Conservation (phyloP, 2,329 filamentous ascomycete species). For the Scorias spongiosa region DNA sequence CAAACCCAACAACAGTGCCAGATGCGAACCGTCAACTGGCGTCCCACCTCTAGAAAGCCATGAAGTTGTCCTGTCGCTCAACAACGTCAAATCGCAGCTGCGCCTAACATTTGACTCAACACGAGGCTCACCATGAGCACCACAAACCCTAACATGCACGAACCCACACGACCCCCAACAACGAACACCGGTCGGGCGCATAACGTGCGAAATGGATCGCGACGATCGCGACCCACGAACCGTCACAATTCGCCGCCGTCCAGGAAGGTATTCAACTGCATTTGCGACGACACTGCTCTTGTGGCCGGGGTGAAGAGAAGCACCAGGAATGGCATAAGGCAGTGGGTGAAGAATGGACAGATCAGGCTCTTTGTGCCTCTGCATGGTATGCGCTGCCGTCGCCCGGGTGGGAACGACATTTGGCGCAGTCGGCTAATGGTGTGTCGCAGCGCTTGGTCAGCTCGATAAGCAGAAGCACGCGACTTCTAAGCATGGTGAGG, state of each 20-base stretch:
- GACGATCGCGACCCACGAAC: neutral
- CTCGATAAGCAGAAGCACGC: constrained; percentile 29
- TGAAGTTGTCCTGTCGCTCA: neutral
- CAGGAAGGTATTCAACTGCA: constrained; percentile 38
- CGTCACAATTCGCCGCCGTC: constrained; percentile 6
- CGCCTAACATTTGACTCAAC: no score
- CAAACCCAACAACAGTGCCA: neutral
- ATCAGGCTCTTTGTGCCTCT: constrained; percentile 37
- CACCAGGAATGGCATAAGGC: constrained; percentile 36
- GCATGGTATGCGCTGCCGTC: constrained; percentile 26
- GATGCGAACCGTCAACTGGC: neutral
- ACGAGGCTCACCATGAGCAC: no score
- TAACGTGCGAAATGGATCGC: no score
- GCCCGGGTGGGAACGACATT: neutral
- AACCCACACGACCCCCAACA: no score
- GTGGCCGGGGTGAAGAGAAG: constrained; percentile 36
- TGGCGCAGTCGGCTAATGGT: constrained; percentile 2
- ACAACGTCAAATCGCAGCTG: neutral
- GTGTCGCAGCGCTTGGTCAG: constrained; percentile 28
- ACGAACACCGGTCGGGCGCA: no score
- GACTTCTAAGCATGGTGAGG: constrained; percentile 26
- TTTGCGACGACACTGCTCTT: constrained; percentile 36
- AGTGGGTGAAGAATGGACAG: constrained; percentile 34
- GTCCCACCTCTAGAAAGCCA: neutral
- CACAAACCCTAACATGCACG: no score